Percentiles rank a stretch among this genome's conserved stretches.
Evolutionary conservation across 1,284 basidiomycete genomes (phyloP).

Genomic region (Cerioporus squamosus): DNA sequence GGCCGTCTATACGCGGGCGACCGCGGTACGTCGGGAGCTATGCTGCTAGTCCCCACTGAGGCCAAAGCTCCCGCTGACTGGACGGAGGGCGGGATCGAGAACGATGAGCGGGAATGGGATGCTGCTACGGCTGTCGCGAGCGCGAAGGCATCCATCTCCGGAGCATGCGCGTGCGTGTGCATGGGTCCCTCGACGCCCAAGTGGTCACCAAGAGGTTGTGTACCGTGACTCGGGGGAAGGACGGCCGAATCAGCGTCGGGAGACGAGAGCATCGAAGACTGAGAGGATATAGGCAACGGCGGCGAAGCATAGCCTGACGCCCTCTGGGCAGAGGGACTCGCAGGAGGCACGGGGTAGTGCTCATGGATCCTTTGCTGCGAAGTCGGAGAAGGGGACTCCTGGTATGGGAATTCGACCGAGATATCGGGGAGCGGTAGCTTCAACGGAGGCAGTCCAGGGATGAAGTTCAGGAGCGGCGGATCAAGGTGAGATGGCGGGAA

Average conservation of each 20-base stretch:
- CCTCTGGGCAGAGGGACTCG: background rate
- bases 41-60: background rate
- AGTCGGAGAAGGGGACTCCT: constrained; percentile 14
- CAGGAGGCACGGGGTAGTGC: background rate
- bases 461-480: constrained; percentile 24
- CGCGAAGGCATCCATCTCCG: constrained; percentile 36
- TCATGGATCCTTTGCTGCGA: constrained; percentile 15
- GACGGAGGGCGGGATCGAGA: constrained; percentile 32
- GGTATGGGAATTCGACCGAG: constrained; percentile 9
- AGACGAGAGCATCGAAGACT: constrained; percentile 3
- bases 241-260: constrained; percentile 32
- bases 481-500: constrained; percentile 23
- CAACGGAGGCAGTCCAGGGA: constrained; percentile 25
- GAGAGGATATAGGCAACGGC: constrained; percentile 1
- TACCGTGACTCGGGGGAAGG: constrained; percentile 25
- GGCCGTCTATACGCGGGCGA: constrained; percentile 2
- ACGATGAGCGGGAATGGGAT: constrained; percentile 20
- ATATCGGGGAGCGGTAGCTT: constrained; percentile 20
- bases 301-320: constrained; percentile 2
- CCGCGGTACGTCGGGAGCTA: background rate
- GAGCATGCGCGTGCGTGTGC: constrained; percentile 16
- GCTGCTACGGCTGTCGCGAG: constrained; percentile 26
- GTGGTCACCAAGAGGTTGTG: background rate
- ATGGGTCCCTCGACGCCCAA: background rate
- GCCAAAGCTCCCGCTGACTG: constrained; percentile 17